These are phyloP conservation scores for Aphanoascus verrucosus DNA, from an alignment of 2,329 filamentous ascomycete species.

Conservation along the genomic window DNA sequence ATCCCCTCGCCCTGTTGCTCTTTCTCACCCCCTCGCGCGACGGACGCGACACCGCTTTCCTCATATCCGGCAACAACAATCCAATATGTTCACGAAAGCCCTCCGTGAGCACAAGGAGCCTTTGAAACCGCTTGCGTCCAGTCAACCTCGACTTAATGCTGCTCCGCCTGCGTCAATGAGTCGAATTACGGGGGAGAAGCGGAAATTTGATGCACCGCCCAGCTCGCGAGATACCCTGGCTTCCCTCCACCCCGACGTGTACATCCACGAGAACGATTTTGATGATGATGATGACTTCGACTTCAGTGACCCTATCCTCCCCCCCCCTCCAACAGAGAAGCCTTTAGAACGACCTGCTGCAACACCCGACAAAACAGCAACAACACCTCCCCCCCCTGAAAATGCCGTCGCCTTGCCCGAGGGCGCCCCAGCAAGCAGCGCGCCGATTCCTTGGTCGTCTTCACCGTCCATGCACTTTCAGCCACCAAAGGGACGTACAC, in stretches of 20 bases:
- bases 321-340: conserved; percentile 11
- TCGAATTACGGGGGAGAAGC: conserved; percentile 27
- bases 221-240: conserved; percentile 26
- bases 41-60: background rate
- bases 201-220: conserved; percentile 29
- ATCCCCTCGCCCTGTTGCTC: background rate
- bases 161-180: conserved; percentile 17
- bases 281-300: conserved; percentile 73
- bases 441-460: conserved; percentile 60
- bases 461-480: conserved; percentile 37
- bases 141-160: conserved; percentile 22
- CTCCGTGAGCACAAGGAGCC: conserved; percentile 29
- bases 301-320: conserved; percentile 21
- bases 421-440: conserved; percentile 41
- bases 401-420: conserved; percentile 15
- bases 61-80: background rate
- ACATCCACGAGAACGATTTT: conserved; percentile 63
- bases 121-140: conserved; percentile 28
- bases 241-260: conserved; percentile 43
- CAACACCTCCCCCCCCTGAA: conserved; percentile 25
- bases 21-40: background rate
- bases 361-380: conserved; percentile 28
- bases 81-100: conserved; percentile 35
- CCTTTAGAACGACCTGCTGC: conserved; percentile 10
- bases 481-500: conserved; percentile 46